Evolutionary conservation across 1,284 basidiomycete species (phyloP), one percentile per base, ranked within the genome.

Genomic region (Tilletia setariae): DNA sequence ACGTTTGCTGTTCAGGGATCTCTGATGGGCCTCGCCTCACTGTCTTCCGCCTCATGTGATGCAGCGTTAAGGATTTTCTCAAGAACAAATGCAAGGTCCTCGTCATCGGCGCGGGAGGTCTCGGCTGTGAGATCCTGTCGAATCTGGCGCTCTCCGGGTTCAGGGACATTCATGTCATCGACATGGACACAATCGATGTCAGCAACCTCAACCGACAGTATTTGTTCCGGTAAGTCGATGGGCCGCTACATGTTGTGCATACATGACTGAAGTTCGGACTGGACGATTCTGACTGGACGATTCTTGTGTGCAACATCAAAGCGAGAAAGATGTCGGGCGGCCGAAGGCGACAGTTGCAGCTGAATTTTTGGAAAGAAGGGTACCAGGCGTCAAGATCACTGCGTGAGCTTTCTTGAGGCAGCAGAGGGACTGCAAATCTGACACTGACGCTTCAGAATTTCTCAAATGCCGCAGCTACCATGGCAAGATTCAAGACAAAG

Each of bases 101-200:
- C 61, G 95, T 98, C 73, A 98, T 99, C 76, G 96, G 77, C 21
- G 76, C 75, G 1, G 80, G 80, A 21, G 80, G 80, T 2, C 74
- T 82, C 2, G 80, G 80, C 13, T 81, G 80, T 70, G 80, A 82
- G 66, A 80, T 82, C 63, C 74, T 82, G n/a, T 71, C 75, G 64
- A 82, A 82, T 40, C 65, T 75, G 28, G 76, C 78, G 1, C 69
- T 79, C 7, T 90, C 92, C 65, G 96, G 96, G 23, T 98, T 98
- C 88, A 91, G 90, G 82, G 91, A 98, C 80, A 96, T 98, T 72
- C 93, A 98, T 85, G 94, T 99, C 75, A 98, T 99, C 82, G 96
- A 99, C 86, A 98, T 99, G 95, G 96, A 99, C 85, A 98, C 95
- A 3, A 99, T 98, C 83, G 96, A 99, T 83, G 92, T 98, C 78